Evolutionary conservation across 345 rosid genomes (phyloP).

Genomic region (Balakata baccata): DNA sequence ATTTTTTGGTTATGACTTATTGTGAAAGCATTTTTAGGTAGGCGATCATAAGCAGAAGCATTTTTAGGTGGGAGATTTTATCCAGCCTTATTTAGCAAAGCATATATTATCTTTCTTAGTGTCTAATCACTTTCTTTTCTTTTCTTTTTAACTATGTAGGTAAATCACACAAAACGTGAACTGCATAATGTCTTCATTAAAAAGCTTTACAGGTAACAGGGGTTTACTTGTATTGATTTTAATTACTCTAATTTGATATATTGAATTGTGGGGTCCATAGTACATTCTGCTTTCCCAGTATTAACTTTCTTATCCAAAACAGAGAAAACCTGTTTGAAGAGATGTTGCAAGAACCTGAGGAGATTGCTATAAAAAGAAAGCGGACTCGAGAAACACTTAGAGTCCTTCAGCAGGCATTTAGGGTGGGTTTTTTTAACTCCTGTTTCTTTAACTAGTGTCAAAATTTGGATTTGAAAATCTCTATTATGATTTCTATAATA

Average conservation of each 20-base stretch:
- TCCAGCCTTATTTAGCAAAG: neutral
- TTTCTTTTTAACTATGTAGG: constrained; percentile 38
- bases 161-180: constrained; percentile 93
- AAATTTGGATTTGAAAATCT: neutral
- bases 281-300: neutral
- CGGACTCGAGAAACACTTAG: constrained; percentile 78
- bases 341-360: constrained; percentile 97
- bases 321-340: constrained; percentile 97
- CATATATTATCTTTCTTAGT: neutral
- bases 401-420: constrained; percentile 88
- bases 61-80: neutral
- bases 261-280: neutral
- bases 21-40: too few relatives aligned
- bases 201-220: constrained; percentile 86
- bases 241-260: neutral
- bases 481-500: neutral
- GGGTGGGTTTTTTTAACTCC: constrained; percentile 46
- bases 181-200: constrained; percentile 88
- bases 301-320: constrained; percentile 25
- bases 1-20: too few relatives aligned
- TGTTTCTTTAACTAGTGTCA: neutral
- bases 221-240: neutral
- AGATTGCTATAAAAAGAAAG: constrained; percentile 78
- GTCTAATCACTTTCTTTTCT: neutral
- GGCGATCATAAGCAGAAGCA: neutral